Evolutionary conservation across 2,329 filamentous ascomycete genomes (phyloP), one percentile per base, ranked within the genome.

Genomic region (Aspergillus intermedius): DNA sequence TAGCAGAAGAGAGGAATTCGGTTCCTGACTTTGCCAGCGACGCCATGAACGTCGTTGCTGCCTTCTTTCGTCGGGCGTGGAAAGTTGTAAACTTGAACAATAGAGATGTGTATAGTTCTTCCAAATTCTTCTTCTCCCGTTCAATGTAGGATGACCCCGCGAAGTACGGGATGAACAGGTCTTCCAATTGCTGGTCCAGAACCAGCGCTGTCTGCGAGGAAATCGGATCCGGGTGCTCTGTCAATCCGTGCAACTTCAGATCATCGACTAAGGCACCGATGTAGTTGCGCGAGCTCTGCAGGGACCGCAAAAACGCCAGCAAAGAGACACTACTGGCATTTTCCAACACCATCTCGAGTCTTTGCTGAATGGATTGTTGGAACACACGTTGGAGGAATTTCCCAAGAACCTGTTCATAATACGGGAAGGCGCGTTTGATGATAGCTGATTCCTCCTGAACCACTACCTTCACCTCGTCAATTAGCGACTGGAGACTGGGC

Each of bases 41-140:
- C 15, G 88, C 89, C 77, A 97, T 94, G 67, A 96, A 96, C 0
- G 89, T 89, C 0, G 88, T 89, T 1, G 91, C 87, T 22, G 86
- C 84, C 75, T 94, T 96, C 68, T 95, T 91, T 54, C 89, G 79
- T 46, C 74, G 71, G 28, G 71, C 68, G 67, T 98, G 93, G 64
- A 91, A 97, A n/a, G 94, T 86, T 13, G 89, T 94, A 63, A 93
- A 98, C 60, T 94, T 95, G 80, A 98, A 95, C 4, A 97, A 79
- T 47, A 98, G 73, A 0, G 93, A 95, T 47, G 89, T 91, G 71
- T 95, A 90, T 55, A 91, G 72, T 64, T 91, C 88, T 62, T 91
- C 87, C 44, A 93, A 69, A 50, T 80, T 83, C 53, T 76, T 77
- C 64, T 80, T 83, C 59, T 84, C 81, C 44, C 80, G 74, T 61